phyloP scores from a whole-genome alignment of 129 eudicot species.

The Gnaphalium uliginosum region DNA sequence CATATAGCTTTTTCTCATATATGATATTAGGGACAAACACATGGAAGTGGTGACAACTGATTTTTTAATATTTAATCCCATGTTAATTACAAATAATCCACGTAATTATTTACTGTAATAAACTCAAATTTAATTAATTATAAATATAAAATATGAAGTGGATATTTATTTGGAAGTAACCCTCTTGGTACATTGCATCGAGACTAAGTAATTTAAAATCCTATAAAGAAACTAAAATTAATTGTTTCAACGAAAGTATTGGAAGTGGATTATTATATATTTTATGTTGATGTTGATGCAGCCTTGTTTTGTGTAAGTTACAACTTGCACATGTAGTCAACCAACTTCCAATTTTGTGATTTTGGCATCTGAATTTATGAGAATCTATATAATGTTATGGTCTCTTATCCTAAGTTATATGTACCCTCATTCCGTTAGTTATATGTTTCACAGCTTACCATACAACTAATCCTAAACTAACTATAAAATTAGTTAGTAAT shows the following conservation, averaged over 20 bases:
- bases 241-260: conserved; percentile 7
- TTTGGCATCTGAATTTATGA: not conserved
- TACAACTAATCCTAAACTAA: no score
- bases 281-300: conserved; percentile 25
- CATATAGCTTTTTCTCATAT: not conserved
- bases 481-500: no score
- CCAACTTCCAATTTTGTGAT: not conserved
- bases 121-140: not conserved
- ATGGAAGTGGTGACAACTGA: not conserved
- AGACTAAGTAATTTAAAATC: not conserved
- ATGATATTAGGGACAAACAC: not conserved
- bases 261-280: conserved; percentile 5
- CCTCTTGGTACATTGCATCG: conserved; percentile 11
- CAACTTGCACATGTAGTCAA: not conserved
- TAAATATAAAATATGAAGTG: no score
- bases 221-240: conserved; percentile 3
- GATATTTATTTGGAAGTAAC: not conserved
- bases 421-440: not conserved
- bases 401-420: not conserved
- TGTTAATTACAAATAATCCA: not conserved
- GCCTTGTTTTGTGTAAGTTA: conserved; percentile 25
- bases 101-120: not conserved
- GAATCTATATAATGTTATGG: not conserved
- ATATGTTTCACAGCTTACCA: no score
- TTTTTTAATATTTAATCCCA: no score